A percentile compares a stretch with the other conserved stretches of the same genome.
These are phyloP conservation scores for Cardamine occulta DNA, from an alignment of 345 rosid species.

Conservation along the genomic window DNA sequence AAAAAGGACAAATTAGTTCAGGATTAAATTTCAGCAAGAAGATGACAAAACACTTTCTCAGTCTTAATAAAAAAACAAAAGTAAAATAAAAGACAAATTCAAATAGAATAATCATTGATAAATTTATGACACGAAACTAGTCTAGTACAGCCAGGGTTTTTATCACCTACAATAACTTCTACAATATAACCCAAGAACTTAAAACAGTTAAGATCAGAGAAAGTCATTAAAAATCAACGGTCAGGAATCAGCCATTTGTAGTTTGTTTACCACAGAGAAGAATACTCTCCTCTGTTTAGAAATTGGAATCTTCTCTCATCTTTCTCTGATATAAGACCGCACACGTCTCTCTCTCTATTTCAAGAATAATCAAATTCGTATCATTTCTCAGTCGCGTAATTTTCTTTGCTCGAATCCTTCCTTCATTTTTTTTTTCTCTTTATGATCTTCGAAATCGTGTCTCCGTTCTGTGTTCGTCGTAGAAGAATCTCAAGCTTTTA, in stretches of 20 bases:
- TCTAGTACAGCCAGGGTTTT: neutral
- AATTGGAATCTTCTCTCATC: conserved; percentile 18
- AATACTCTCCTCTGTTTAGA: conserved; percentile 1
- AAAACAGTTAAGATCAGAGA: neutral
- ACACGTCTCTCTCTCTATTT: conserved; percentile 44
- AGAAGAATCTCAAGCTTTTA: conserved; percentile 22
- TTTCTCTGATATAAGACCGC: conserved; percentile 19
- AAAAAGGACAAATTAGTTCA: neutral
- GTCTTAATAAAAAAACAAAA: neutral
- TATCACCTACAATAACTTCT: neutral
- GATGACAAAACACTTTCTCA: neutral
- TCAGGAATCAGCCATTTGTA: neutral
- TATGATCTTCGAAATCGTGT: conserved; percentile 11
- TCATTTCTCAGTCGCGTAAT: conserved; percentile 26
- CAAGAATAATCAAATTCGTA: conserved; percentile 35
- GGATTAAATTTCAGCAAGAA: neutral
- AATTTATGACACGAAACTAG: neutral
- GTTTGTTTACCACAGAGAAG: neutral
- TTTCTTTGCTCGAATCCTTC: conserved; percentile 13
- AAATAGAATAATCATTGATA: neutral
- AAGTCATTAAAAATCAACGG: conserved; percentile 4
- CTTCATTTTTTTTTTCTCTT: neutral
- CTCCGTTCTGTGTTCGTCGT: neutral
- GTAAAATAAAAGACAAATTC: neutral
- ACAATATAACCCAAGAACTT: neutral